Conservation (phyloP, 805 yeast genomes). For the Wickerhamiella lipophila region DNA sequence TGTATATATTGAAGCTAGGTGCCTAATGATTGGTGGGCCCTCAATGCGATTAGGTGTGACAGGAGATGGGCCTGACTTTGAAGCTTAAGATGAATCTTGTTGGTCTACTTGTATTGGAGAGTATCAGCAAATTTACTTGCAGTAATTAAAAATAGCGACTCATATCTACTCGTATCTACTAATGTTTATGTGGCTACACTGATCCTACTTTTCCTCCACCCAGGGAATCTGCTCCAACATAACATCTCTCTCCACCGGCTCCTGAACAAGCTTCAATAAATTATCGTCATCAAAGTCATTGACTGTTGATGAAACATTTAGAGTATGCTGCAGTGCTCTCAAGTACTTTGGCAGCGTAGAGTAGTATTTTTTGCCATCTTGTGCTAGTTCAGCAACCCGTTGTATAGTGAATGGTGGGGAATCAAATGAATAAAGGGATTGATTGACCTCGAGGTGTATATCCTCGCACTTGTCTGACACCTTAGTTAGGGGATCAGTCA, state of each 20-base stretch:
- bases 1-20: constrained; percentile 5
- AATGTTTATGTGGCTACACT: too few species aligned
- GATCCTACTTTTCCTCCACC: constrained; percentile 7
- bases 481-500: constrained; percentile 20
- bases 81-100: too few species aligned
- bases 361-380: constrained; percentile 22
- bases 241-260: constrained; percentile 21
- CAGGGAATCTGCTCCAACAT: constrained; percentile 20
- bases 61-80: too few species aligned
- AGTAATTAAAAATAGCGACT: too few species aligned
- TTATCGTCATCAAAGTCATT: constrained; percentile 19
- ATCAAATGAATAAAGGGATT: constrained; percentile 12
- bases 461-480: constrained; percentile 13
- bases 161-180: too few species aligned
- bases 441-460: constrained; percentile 9
- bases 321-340: constrained; percentile 18
- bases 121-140: too few species aligned
- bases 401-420: constrained; percentile 32
- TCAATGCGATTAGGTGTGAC: too few species aligned
- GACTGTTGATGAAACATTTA: constrained; percentile 14
- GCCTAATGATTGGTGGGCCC: too few species aligned
- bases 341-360: constrained; percentile 19
- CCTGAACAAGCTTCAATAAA: constrained; percentile 19
- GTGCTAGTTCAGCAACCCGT: constrained; percentile 29
- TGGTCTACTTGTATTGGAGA: too few species aligned